Evolutionary conservation across 192 early-diverging fungal genomes (phyloP), one percentile per base, ranked within the genome.

Genomic region (Jimgerdemannia flammicorona): DNA sequence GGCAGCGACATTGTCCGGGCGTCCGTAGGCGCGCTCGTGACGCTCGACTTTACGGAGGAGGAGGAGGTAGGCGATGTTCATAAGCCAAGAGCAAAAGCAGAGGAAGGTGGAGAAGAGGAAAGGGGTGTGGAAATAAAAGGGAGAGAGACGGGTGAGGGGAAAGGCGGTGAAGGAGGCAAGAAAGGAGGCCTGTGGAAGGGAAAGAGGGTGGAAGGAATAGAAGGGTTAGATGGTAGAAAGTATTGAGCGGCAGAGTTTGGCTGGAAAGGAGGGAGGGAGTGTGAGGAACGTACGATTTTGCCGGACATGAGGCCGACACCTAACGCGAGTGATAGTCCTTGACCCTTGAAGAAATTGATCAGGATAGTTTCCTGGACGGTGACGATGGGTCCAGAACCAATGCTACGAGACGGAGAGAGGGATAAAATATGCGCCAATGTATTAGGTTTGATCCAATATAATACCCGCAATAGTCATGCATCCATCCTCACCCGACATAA

Each of bases 21-120:
- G 74, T 76, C 74, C 0, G 77, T 54, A 64, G 78, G 77, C n/a
- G 75, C 40, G 69, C 70, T 82, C 72, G 44, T 78, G 75, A 59
- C 49, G 49, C 49, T 59, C 49, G 14, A 84, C 72, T 70, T 79
- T 81, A n/a, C 81, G 77, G 78, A 93, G 82, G 20, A 91, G 72
- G 19, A 79, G 75, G 72, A 94, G 80, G 75, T 93, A 93, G 20
- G 89, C 74, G 44, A 94, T 79, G 63, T 93, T 93, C 74, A 92
- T 87, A 18, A 80, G 72, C 89, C 89, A 91, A 3, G 93, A 92
- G 40, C 90, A 66, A 4, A 90, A 74, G 63, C 92, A 94, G 18
- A 92, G 83, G 6, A 84, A 54, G 67, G 91, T 81, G 44, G 91
- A 89, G 43, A 92, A 87, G 49, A 59, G 49, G 49, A 59, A 59